These are phyloP conservation scores for Silybum marianum DNA, from an alignment of 129 eudicot genomes.

Conservation along the genomic window DNA sequence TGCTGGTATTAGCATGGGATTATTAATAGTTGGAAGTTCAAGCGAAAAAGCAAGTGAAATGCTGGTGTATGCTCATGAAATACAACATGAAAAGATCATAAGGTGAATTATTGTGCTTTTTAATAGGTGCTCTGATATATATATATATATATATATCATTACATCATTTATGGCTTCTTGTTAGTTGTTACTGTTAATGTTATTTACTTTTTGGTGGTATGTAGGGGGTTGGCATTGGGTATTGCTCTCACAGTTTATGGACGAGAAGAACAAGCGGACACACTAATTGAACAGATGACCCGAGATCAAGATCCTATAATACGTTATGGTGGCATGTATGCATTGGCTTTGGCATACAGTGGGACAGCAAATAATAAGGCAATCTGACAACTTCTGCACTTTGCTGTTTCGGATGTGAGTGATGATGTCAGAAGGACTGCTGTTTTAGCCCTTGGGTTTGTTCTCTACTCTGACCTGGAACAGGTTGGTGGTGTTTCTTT, in stretches of 20 bases:
- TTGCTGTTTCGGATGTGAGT: conserved; percentile 96
- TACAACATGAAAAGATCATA: conserved; percentile 94
- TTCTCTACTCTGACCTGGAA: conserved; percentile 89
- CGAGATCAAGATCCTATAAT: conserved; percentile 94
- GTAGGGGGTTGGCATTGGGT: conserved; percentile 89
- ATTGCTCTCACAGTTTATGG: conserved; percentile 98
- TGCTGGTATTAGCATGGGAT: conserved; percentile 96
- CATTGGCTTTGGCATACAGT: conserved; percentile 91
- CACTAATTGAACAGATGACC: conserved; percentile 92
- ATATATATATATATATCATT: background rate
- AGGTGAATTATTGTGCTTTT: conserved; percentile 43
- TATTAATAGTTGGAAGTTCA: conserved; percentile 95
- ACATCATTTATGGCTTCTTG: background rate
- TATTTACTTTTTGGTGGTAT: background rate
- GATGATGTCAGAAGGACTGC: conserved; percentile 99
- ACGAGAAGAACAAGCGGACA: conserved; percentile 94
- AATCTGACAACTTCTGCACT: conserved; percentile 89
- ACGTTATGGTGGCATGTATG: conserved; percentile 98
- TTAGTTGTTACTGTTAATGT: background rate
- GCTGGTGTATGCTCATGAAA: conserved; percentile 96
- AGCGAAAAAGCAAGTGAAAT: conserved; percentile 94
- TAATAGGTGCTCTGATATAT: background rate
- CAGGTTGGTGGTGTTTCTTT: conserved; percentile 58
- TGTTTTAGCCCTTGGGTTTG: conserved; percentile 95
- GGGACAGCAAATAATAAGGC: conserved; percentile 98